Evolutionary conservation across 768 basidiomycete genomes (phyloP), one percentile per base, ranked within the genome.

Genomic region (Lepiota venenata): DNA sequence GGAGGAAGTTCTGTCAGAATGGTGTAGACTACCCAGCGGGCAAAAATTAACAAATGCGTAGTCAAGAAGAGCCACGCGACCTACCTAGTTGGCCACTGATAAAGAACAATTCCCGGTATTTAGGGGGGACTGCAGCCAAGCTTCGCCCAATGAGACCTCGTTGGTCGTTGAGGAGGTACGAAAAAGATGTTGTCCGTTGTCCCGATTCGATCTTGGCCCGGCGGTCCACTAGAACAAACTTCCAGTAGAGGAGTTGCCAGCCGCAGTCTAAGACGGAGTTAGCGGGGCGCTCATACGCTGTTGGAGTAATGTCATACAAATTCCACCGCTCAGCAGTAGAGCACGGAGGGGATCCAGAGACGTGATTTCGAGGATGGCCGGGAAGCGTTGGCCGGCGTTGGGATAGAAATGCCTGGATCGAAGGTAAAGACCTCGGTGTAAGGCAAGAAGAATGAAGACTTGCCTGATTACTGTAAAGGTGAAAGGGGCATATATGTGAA

Each of bases 211-310:
- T 93, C 75, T 98, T 97, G 37, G 79, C 83, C 51, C 88, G 85
- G 22, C 93, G 87, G 58, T 96, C 88, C 56, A 96, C 79, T 39
- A 96, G 80, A 47, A 98, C 82, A 67, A 96, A 92, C 84, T 97
- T 96, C 88, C 92, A 98, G 64, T 98, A 98, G 25, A 93, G 69
- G 27, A 87, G 64, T 74, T 98, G 96, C 96, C 96, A 98, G 32
- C 91, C 78, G 35, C 91, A 72, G 68, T 97, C 95, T 98, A 59
- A 41, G 60, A 32, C 56, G 58, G 18, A 62, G 55, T 64, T 10
- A 64, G 50, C 51, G 48, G 16, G 54, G 51, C 40, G 18, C 50
- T 46, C 21, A 52, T 15, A 27, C 11, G 42, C 37, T 38, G 39
- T 20, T 47, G n/a, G 22, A 55, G 32, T 8, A 47, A 46, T 47